These are phyloP conservation scores for Corinectria fuckeliana DNA, from an alignment of 2,329 filamentous ascomycete species.

Conservation along the genomic window DNA sequence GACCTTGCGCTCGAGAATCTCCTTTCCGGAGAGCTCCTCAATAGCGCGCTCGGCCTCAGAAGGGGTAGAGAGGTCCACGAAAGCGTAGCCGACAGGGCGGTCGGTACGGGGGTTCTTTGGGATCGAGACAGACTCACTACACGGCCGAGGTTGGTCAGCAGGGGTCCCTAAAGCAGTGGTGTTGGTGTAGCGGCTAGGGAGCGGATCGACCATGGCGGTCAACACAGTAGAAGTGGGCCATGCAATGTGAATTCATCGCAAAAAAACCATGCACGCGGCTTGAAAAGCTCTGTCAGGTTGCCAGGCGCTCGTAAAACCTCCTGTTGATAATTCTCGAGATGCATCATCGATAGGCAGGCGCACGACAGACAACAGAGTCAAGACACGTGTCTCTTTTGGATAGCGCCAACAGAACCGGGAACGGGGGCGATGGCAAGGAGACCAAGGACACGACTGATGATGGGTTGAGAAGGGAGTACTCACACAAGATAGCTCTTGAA, in stretches of 20 bases:
- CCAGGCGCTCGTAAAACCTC: background rate
- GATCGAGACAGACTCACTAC: conserved; percentile 96
- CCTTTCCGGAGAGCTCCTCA: conserved; percentile 92
- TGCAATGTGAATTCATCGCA: background rate
- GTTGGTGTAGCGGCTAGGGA: background rate
- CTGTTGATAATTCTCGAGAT: background rate
- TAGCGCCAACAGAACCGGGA: background rate
- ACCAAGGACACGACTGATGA: background rate
- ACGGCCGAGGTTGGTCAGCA: conserved; percentile 39
- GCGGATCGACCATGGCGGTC: background rate
- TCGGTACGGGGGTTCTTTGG: conserved; percentile 99
- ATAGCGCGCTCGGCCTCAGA: conserved; percentile 96
- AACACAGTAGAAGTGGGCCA: background rate
- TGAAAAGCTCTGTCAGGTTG: background rate
- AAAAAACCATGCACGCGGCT: background rate
- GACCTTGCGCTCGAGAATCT: conserved; percentile 98
- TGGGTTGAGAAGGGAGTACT: conserved; percentile 52
- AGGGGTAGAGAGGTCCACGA: conserved; percentile 95
- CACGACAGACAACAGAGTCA: conserved; percentile 5
- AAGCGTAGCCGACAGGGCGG: conserved; percentile 97
- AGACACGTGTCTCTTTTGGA: conserved; percentile 36
- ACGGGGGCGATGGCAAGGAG: background rate
- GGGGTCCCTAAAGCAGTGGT: background rate
- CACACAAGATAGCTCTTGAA: conserved; percentile 99
- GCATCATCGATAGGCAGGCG: background rate